Evolutionary conservation across 169 alveolate species (phyloP).

Genomic region (Eimeria praecox): DNA sequence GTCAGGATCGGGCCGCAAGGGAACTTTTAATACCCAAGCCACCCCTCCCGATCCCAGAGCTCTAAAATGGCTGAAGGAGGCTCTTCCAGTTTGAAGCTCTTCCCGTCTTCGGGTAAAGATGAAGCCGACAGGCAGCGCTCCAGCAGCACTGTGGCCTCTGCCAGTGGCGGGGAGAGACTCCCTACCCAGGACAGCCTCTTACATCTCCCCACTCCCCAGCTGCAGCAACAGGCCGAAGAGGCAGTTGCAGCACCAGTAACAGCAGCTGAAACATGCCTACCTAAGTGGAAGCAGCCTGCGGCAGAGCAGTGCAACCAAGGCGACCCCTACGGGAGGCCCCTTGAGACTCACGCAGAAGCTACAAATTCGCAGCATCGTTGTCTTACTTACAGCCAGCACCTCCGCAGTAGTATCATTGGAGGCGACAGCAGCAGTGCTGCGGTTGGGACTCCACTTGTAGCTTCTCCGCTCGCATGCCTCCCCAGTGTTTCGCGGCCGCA

Average conservation of each 20-base stretch:
- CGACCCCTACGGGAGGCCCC: background rate
- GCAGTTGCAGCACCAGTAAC: background rate
- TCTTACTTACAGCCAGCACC: background rate
- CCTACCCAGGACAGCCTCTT: conserved; percentile 44
- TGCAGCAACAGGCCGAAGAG: background rate
- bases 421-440: background rate
- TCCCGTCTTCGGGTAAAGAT: background rate
- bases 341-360: background rate
- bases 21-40: background rate
- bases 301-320: background rate
- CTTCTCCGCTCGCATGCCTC: background rate
- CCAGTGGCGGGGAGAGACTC: conserved; percentile 8
- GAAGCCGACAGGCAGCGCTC: background rate
- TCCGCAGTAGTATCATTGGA: background rate
- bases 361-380: background rate
- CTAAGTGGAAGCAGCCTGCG: background rate
- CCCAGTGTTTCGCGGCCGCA: conserved; percentile 10
- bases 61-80: conserved; percentile 24
- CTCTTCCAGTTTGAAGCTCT: background rate
- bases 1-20: conserved; percentile 31
- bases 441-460: background rate
- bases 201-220: background rate
- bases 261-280: conserved; percentile 5
- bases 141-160: conserved; percentile 63
- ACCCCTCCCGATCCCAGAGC: background rate